Base-by-base conservation (phyloP, 805 yeast species). In the Lipomyces sp. region DNA sequence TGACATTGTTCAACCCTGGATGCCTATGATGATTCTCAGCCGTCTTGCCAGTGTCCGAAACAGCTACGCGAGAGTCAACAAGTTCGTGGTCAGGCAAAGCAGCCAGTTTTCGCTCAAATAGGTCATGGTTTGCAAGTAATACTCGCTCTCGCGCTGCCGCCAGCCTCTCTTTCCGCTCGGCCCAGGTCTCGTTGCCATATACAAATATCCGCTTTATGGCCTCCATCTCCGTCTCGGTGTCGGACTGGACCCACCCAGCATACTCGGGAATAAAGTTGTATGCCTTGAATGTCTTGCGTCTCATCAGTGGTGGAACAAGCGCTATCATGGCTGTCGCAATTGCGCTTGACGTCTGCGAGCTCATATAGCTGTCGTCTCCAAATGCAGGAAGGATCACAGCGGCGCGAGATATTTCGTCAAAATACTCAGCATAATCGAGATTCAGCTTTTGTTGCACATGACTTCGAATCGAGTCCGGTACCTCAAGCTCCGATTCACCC, bases 261-360 rank as follows among this genome's bases (percentile, higher is more conserved):
- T 47, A 49, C 2, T 38, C 35, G 8, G 51, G 49, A 14, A 47
- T 24, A 34, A 42, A 29, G 7, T 29, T 24, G 38, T 47, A 47
- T 10, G 51, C 51, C 6, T 18, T 21, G 23, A 26, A n/a, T 34
- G 42, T 40, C 23, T 41, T 13, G 24, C 31, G 19, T 4, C 49
- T n/a, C 36, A 42, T 4, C 31, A 47, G 31, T 6, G 43, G 47
- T 29, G 52, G 52, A 10, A 43, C 28, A 11, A 23, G 37, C 6
- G 35, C 50, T 4, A 36, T 43, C 6, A 48, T 19, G 10, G 50
- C 22, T 0, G 52, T 48, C n/a, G 52, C 52, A 32, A 39, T 44
- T n/a, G 50, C 14, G 7, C 32, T 24, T 6, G 50, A 43, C n/a
- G 52, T 51, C 13, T 44, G 39, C 4, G 37, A 24, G 28, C 19